Conservation (phyloP, 176 grass and related monocot genomes). For the Tillandsia leiboldiana region DNA sequence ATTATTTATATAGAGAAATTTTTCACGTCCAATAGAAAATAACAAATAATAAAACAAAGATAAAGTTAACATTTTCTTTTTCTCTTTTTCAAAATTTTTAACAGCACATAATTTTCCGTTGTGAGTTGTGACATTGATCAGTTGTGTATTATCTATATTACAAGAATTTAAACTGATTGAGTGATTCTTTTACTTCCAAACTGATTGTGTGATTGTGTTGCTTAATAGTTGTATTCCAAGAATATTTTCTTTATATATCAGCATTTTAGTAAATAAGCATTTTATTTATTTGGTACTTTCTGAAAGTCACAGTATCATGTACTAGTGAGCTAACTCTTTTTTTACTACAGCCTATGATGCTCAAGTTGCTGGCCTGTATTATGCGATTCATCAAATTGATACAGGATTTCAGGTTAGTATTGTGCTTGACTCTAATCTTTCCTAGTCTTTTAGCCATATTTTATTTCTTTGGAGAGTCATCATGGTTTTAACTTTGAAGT, state of each 20-base stretch:
- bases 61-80: too few relatives aligned
- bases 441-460: background rate
- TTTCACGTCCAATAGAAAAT: too few relatives aligned
- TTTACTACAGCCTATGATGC: slow-evolving; percentile 86
- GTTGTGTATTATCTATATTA: too few relatives aligned
- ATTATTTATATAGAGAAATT: too few relatives aligned
- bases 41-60: too few relatives aligned
- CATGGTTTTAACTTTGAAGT: background rate
- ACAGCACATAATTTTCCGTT: too few relatives aligned
- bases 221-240: too few relatives aligned
- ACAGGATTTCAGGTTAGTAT: slow-evolving; percentile 77
- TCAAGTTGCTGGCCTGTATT: slow-evolving; percentile 89
- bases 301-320: background rate
- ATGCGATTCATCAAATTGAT: slow-evolving; percentile 38
- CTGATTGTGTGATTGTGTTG: too few relatives aligned
- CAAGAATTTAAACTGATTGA: too few relatives aligned
- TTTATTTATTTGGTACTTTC: background rate
- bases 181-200: too few relatives aligned
- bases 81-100: too few relatives aligned
- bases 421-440: slow-evolving; percentile 10
- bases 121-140: too few relatives aligned
- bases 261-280: background rate
- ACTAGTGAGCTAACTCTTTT: slow-evolving; percentile 17
- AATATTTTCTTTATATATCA: background rate
- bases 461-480: background rate